These are phyloP conservation scores for Drosera spatulata DNA, from an alignment of 179 eudicot genomes.

Conservation along the genomic window DNA sequence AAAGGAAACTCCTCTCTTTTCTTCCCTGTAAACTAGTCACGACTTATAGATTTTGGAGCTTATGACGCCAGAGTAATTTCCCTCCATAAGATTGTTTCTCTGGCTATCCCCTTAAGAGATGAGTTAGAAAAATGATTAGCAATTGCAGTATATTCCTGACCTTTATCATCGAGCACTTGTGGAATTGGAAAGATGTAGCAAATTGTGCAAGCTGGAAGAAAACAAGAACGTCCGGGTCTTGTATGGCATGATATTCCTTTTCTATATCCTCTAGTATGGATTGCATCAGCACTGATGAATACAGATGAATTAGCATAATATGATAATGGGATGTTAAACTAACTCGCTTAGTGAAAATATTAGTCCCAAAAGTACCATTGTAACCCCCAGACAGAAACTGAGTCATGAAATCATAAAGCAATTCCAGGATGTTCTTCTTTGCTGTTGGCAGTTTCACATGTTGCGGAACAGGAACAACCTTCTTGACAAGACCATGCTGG, in stretches of 20 bases:
- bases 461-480: conserved; percentile 31
- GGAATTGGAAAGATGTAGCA: conserved; percentile 69
- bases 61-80: too few species aligned
- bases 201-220: conserved; percentile 90
- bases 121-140: too few species aligned
- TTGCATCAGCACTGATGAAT: conserved; percentile 68
- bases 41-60: too few species aligned
- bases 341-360: neutral
- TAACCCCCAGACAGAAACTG: conserved; percentile 86
- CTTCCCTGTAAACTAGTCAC: too few species aligned
- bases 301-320: conserved; percentile 5
- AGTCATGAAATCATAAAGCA: conserved; percentile 55
- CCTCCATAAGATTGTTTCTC: too few species aligned
- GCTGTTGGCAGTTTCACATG: conserved; percentile 51
- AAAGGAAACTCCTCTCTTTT: too few species aligned
- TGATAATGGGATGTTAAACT: neutral
- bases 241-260: conserved; percentile 68
- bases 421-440: conserved; percentile 37
- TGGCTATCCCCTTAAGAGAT: too few species aligned
- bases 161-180: conserved; percentile 41
- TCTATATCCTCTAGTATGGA: conserved; percentile 72
- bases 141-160: conserved; percentile 21
- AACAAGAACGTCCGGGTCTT: conserved; percentile 60
- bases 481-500: conserved; percentile 66
- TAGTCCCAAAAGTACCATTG: conserved; percentile 51